Evolutionary conservation across 2,329 filamentous ascomycete species (phyloP), one percentile per base, ranked within the genome.

Genomic region (Ophiostoma pallidulum): DNA sequence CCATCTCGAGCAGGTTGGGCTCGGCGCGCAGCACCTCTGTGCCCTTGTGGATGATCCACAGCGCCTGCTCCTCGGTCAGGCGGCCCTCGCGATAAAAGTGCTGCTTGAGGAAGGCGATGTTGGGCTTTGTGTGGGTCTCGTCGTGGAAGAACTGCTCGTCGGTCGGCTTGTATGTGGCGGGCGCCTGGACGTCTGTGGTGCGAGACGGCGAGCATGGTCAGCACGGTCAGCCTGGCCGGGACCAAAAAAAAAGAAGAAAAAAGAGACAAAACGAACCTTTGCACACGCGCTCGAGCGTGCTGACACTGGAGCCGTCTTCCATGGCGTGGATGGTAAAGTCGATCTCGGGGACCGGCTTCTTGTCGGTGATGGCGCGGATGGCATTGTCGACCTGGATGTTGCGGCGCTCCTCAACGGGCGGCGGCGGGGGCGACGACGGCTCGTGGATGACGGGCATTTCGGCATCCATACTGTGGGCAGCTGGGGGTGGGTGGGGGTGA

Each of bases 271-370:
- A 48, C 67, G 54, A 24, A 97, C 92, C 92, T 89, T 97, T 98
- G 77, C 91, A 95, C 53, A 98, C 92, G 65, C 92, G 80, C 70
- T 98, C 92, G 64, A 85, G 71, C 53, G 92, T 98, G 79, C 80
- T 97, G 64, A 98, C 92, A 71, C 95, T 88, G 46, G 79, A 82
- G 62, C 87, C 88, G 74, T 98, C 92, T 67, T 98, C 92, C 91
- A 97, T 96, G 53, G 86, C 92, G 68, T 98, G 92, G 62, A 98
- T 81, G 48, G 88, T 94, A 66, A 98, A 98, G 73, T 98, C 92
- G 62, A 98, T 97, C 75, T 97, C 91, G 50, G 92, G 92, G 43
- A 94, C 77, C 47, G 91, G 90, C 73, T 86, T 91, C 83, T 97
- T 97, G 60, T 96, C 81, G 66, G 83, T 82, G 62, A 98, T 89